Percentiles rank a stretch among this genome's conserved stretches.
Conservation (phyloP, 2,329 filamentous ascomycete species). For the Dothidotthia symphoricarpi region DNA sequence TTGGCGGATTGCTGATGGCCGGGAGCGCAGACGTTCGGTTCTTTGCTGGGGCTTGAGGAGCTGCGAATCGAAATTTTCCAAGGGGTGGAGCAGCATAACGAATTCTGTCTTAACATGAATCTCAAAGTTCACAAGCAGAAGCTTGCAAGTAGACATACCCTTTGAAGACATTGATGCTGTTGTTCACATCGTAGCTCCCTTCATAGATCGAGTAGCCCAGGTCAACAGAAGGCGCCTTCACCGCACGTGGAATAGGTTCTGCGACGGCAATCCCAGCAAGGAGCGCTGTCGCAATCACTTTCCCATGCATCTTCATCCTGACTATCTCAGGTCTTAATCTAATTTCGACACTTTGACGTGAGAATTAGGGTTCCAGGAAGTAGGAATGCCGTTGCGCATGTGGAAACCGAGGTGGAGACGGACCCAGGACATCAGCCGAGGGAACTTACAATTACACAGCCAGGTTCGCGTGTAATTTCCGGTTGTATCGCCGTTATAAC, state of each 20-base stretch:
- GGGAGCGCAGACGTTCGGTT: conserved; percentile 44
- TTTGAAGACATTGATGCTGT: conserved; percentile 34
- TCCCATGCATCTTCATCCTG: conserved; percentile 15
- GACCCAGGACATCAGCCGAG: too few relatives aligned
- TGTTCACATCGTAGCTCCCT: conserved; percentile 23
- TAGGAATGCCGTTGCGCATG: too few relatives aligned
- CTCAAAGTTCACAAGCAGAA: background rate
- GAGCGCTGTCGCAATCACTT: conserved; percentile 18
- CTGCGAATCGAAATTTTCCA: conserved; percentile 52
- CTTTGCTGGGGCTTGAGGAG: conserved; percentile 47
- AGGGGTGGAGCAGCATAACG: conserved; percentile 56
- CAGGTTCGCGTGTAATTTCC: too few relatives aligned
- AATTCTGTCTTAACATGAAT: conserved; percentile 32
- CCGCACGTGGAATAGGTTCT: conserved; percentile 24
- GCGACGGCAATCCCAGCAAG: conserved; percentile 14
- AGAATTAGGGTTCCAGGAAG: background rate
- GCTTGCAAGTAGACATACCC: conserved; percentile 16
- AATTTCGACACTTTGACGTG: too few relatives aligned
- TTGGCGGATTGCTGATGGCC: conserved; percentile 45
- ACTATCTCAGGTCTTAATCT: conserved; percentile 6
- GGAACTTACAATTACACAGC: too few relatives aligned
- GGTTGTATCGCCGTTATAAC: too few relatives aligned
- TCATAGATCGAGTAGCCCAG: conserved; percentile 36
- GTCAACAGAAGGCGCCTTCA: conserved; percentile 28
- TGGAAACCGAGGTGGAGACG: too few relatives aligned